phyloP scores from a whole-genome alignment of 345 rosid species.

The Draba incana region DNA sequence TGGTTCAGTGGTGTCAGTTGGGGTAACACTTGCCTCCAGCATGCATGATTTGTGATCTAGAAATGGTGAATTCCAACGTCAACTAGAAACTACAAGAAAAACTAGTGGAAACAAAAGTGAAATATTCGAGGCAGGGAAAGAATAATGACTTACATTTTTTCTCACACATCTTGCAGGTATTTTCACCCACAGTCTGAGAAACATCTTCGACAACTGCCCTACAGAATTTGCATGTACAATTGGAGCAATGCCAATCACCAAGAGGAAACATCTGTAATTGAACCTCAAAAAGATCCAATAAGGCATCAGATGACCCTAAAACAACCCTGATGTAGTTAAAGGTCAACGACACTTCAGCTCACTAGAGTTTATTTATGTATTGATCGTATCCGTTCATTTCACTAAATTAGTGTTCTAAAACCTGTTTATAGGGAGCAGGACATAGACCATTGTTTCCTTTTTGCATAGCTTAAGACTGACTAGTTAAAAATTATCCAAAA shows the following conservation, averaged over 20 bases:
- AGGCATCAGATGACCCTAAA: slow-evolving; percentile 29
- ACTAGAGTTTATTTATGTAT: neutral
- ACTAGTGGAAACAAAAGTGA: slow-evolving; percentile 5
- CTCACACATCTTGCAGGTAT: slow-evolving; percentile 67
- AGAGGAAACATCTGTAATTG: slow-evolving; percentile 70
- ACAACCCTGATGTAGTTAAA: slow-evolving; percentile 19
- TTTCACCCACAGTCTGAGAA: slow-evolving; percentile 42
- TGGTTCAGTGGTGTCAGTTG: slow-evolving; percentile 41
- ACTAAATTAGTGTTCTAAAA: slow-evolving; percentile 11
- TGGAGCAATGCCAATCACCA: slow-evolving; percentile 88
- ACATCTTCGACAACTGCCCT: slow-evolving; percentile 43
- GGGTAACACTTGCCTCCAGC: slow-evolving; percentile 47
- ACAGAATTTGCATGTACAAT: slow-evolving; percentile 87
- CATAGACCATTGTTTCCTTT: neutral
- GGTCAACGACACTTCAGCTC: slow-evolving; percentile 7
- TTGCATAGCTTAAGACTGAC: neutral
- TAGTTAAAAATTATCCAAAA: neutral
- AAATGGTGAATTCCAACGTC: slow-evolving; percentile 25
- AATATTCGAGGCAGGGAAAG: slow-evolving; percentile 21
- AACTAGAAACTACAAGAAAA: slow-evolving; percentile 19
- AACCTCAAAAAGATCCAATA: slow-evolving; percentile 34
- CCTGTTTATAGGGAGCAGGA: neutral
- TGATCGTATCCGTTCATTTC: slow-evolving; percentile 14
- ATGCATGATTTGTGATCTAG: slow-evolving; percentile 73
- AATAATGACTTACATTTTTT: slow-evolving; percentile 59